A percentile compares a stretch with the other conserved stretches of the same genome.
phyloP scores from a whole-genome alignment of 1,284 basidiomycete genomes.

The Pseudozyma hubeiensis region DNA sequence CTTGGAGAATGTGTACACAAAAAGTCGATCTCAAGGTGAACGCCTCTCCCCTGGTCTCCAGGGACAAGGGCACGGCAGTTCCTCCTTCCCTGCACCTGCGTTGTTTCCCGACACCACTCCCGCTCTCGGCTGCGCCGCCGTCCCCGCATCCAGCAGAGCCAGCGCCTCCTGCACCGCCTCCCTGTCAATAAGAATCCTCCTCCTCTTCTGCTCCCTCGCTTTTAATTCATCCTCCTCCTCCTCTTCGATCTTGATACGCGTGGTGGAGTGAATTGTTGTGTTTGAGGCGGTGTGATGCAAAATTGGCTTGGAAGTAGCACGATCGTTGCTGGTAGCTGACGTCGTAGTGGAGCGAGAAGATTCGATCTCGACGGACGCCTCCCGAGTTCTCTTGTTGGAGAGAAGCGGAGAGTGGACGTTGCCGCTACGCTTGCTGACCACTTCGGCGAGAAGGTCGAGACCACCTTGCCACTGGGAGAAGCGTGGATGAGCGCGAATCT shows the following conservation, averaged over 20 bases:
- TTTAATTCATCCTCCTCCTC: conserved; percentile 2
- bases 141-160: conserved; percentile 53
- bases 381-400: conserved; percentile 21
- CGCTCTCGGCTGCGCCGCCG: conserved; percentile 29
- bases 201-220: conserved; percentile 43
- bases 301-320: conserved; percentile 23
- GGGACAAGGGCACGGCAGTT: conserved; percentile 34
- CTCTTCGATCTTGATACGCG: conserved; percentile 19
- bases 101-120: neutral
- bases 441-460: conserved; percentile 64
- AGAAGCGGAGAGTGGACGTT: conserved; percentile 44
- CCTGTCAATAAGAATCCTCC: conserved; percentile 52
- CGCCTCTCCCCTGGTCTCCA: conserved; percentile 38
- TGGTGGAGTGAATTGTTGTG: conserved; percentile 4
- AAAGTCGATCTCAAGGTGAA: conserved; percentile 1
- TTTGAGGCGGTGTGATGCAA: conserved; percentile 25
- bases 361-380: conserved; percentile 46
- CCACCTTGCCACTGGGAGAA: conserved; percentile 61
- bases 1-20: neutral
- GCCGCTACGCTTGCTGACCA: conserved; percentile 54
- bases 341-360: conserved; percentile 10
- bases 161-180: conserved; percentile 59
- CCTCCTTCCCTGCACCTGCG: conserved; percentile 9
- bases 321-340: conserved; percentile 29
- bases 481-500: conserved; percentile 63